Evolutionary conservation across 2,329 filamentous ascomycete genomes (phyloP).

Genomic region (Exophiala spinifera): DNA sequence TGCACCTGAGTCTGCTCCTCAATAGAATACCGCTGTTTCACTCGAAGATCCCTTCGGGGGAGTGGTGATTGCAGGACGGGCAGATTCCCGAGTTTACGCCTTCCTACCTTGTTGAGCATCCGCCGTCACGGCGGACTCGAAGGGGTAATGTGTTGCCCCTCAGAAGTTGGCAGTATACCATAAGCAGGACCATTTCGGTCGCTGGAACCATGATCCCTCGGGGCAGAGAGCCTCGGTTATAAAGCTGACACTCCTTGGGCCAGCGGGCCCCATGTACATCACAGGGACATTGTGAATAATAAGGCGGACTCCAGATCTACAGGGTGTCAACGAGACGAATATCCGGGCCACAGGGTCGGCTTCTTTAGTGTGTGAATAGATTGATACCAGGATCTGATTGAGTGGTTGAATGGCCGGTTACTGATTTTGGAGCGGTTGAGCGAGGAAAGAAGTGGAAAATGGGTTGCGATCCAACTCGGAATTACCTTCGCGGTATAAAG

Average conservation of each 20-base stretch:
- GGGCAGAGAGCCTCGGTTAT: background rate
- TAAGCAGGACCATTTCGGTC: too few relatives aligned
- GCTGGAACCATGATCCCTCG: background rate
- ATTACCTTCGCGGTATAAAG: background rate
- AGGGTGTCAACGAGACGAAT: background rate
- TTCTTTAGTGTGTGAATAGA: background rate
- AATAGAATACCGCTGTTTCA: background rate
- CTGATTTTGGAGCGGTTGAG: background rate
- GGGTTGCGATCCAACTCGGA: background rate
- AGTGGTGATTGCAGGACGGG: background rate
- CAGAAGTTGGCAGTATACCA: too few relatives aligned
- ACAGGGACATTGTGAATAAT: background rate
- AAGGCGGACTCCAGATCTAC: background rate
- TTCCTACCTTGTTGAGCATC: too few relatives aligned
- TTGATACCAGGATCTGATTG: background rate
- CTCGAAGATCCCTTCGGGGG: background rate
- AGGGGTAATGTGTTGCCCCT: too few relatives aligned
- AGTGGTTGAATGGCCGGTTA: background rate
- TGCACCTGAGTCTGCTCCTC: background rate
- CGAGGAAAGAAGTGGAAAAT: background rate
- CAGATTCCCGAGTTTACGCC: background rate
- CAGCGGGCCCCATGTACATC: background rate
- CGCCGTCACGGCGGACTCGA: too few relatives aligned
- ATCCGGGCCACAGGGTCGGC: background rate
- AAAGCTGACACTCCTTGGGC: background rate